Percentiles rank a stretch among this genome's conserved stretches.
phyloP scores from a whole-genome alignment of 2,329 filamentous ascomycete genomes.

The Monosporascus sp. region DNA sequence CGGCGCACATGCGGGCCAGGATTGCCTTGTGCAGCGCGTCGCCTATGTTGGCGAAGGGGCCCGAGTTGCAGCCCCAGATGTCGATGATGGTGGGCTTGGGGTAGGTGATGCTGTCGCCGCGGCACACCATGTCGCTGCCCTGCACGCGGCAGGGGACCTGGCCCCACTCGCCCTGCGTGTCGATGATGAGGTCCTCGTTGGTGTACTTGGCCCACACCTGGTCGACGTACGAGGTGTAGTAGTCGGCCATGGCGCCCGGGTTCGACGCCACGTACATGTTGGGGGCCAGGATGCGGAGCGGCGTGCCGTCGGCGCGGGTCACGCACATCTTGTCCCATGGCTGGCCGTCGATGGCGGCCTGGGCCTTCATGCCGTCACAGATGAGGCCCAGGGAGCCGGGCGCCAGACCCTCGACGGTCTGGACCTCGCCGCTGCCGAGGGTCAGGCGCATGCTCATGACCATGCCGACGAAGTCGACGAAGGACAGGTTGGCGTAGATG shows the following conservation, averaged over 20 bases:
- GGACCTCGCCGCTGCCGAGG: constrained; percentile 28
- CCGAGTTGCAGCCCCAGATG: constrained; percentile 43
- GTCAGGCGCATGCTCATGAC: constrained; percentile 44
- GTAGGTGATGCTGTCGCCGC: constrained; percentile 33
- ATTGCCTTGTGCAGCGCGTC: constrained; percentile 32
- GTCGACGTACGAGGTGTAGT: constrained; percentile 39
- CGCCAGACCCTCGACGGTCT: constrained; percentile 36
- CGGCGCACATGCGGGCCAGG: constrained; percentile 41
- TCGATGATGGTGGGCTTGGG: constrained; percentile 35
- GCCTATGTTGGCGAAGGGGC: constrained; percentile 31
- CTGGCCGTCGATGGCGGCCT: constrained; percentile 25
- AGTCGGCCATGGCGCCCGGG: constrained; percentile 27
- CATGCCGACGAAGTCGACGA: constrained; percentile 47
- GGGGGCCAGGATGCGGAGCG: constrained; percentile 38
- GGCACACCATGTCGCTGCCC: constrained; percentile 28
- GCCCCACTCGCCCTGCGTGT: constrained; percentile 31
- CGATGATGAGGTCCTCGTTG: constrained; percentile 28
- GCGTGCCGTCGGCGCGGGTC: constrained; percentile 20
- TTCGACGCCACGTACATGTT: constrained; percentile 30
- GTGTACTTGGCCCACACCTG: constrained; percentile 36
- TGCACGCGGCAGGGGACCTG: constrained; percentile 31
- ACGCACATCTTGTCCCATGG: constrained; percentile 39
- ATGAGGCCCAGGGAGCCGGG: constrained; percentile 31
- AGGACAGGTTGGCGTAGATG: constrained; percentile 44
- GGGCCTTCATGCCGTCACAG: constrained; percentile 33